Evolutionary conservation across 139 green algal genomes (phyloP), one percentile per base, ranked within the genome.

Genomic region (Coelastrella sp.): DNA sequence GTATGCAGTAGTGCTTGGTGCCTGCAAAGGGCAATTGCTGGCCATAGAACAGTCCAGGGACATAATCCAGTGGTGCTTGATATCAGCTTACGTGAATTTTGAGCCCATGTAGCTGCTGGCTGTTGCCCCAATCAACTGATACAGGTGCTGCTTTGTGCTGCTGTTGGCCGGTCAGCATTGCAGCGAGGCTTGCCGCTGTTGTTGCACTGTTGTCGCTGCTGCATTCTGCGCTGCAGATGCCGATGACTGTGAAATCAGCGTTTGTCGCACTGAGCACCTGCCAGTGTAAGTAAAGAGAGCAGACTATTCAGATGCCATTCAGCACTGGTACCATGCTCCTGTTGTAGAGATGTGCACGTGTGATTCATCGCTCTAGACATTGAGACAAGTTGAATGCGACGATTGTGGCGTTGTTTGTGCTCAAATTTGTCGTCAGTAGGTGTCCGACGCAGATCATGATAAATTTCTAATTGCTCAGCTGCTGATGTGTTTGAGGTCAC

Each of bases 241-340:
- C 82, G 4, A 87, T 61, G 6, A 87, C 82, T 20, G 27, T 12
- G 35, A 87, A 87, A 15, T 87, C 82, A 65, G 57, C 14, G 19
- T 87, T 87, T 61, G 15, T 78, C 14, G 76, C 82, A 63, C 24
- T 78, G 25, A 87, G 82, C 4, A 49, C 82, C 82, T 87, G 63
- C 6, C 22, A n/a, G 58, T n/a, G 57, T 20, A 6, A 63, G 24
- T 24, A 15, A 80, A 15, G 74, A 59, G 74, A 15, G 4, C 9
- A 19, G 24, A 58, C 1, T 1, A 72, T 22, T 1, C 3, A 14
- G 3, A 72, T 22, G 63, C 12, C 12, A 17, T 72, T 72, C 63
- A 72, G 63, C 63, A 72, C 63, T 17, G 15, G 63, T 17, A 72
- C 12, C 63, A 72, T 72, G 63, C 12, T 72, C 3, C 12, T 72